Conservation (phyloP, 2,329 filamentous ascomycete species). For the Capronia americana region DNA sequence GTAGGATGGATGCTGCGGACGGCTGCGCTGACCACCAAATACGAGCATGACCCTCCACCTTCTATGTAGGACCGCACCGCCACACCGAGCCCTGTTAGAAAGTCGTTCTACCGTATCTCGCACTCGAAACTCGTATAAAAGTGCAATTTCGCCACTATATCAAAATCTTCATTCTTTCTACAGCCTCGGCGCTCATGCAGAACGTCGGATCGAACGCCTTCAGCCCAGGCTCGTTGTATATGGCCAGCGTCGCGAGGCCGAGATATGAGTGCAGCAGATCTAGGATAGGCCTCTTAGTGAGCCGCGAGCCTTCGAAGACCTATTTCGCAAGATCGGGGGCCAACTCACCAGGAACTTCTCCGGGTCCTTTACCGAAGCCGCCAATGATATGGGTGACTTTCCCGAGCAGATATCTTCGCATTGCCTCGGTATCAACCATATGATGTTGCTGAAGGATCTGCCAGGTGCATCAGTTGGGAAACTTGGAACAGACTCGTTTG, state of each 20-base stretch:
- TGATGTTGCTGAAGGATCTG: constrained; percentile 65
- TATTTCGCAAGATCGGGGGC: not conserved
- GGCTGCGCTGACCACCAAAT: not conserved
- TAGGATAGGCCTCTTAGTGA: constrained; percentile 41
- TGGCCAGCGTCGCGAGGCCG: constrained; percentile 78
- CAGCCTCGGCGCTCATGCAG: constrained; percentile 68
- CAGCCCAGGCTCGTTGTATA: constrained; percentile 73
- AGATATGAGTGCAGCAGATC: constrained; percentile 90
- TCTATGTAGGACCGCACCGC: not conserved
- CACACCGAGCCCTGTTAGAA: not conserved
- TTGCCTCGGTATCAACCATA: constrained; percentile 65
- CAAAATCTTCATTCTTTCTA: constrained; percentile 49
- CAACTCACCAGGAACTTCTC: constrained; percentile 48
- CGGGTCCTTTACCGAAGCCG: constrained; percentile 80
- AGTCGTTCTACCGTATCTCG: not conserved
- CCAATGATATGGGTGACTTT: constrained; percentile 87
- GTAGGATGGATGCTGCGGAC: not conserved
- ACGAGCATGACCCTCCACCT: not conserved
- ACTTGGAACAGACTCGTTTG: not conserved
- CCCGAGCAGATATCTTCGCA: constrained; percentile 79
- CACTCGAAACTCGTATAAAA: constrained; percentile 1
- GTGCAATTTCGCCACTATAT: constrained; percentile 46
- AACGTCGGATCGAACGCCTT: constrained; percentile 75
- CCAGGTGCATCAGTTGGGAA: constrained; percentile 32
- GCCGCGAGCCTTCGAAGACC: not conserved